Evolutionary conservation across 2,329 filamentous ascomycete genomes (phyloP), one percentile per base, ranked within the genome.

Genomic region (Dryadomyces quercivorus): DNA sequence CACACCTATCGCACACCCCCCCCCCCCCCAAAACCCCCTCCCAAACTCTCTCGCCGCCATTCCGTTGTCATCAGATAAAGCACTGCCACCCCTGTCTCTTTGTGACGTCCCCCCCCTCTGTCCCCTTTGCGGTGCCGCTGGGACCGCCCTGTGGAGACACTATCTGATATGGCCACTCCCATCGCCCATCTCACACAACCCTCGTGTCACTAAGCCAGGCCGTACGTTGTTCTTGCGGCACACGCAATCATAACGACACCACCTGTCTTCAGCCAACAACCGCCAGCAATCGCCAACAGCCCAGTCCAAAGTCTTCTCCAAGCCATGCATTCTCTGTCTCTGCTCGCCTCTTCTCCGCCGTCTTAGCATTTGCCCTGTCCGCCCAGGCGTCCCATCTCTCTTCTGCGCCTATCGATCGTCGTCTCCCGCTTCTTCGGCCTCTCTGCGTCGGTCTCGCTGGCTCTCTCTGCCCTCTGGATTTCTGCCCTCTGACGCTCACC

Each of bases 61-160:
- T 46, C 31, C 36, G n/a, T 50, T 40, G 44, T 47, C 51, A 53
- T 53, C 51, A 49, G 52, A 49, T 54, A 50, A 54, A 53, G 43
- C 45, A 42, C 36, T 22, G 16, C 51, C 45, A 36, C 34, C 44
- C 52, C 34, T 38, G 34, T 36, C 31, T 15, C n/a, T 42, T 42
- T 42, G 38, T 13, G 38, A n/a, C 15, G 6, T 21, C 15, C 12
- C 46, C 47, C 20, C 21, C 38, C 52, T 48, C 5, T 10, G 5
- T 12, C 22, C 16, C 21, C 10, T 22, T 26, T n/a, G 3, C 36
- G 5, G 49, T 22, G 49, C 16, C 34, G 18, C 49, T 22, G 15
- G 49, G 34, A 42, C n/a, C 36, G 34, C 18, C 20, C 22, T 54
- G 47, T 50, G 52, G 46, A 45, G 46, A 54, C 47, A 36, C 47